Percentiles rank a stretch among this genome's conserved stretches.
phyloP scores from a whole-genome alignment of 176 grass and related monocot genomes.

The Cenchrus purpureus region DNA sequence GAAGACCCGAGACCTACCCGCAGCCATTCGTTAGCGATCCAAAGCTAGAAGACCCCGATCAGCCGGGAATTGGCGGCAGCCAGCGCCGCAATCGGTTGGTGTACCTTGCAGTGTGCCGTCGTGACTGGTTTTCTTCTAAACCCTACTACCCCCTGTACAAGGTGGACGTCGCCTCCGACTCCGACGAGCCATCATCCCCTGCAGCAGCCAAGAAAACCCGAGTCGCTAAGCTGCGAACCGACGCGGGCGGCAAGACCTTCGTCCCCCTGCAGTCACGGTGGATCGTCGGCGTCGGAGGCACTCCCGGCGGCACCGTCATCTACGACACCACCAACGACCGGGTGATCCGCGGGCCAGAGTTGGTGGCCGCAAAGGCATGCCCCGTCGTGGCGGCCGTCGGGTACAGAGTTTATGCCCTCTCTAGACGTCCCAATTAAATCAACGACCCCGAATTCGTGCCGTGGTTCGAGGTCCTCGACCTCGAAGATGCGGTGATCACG shows the following conservation, averaged over 20 bases:
- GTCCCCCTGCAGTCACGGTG: constrained; percentile 2
- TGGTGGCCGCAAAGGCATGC: background rate
- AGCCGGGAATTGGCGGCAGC: background rate
- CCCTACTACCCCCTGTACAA: background rate
- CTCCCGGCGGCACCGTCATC: background rate
- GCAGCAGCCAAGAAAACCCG: background rate
- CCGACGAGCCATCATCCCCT: background rate
- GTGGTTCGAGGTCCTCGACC: background rate
- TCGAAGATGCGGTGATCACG: background rate
- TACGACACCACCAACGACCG: background rate
- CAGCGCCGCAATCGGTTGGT: background rate
- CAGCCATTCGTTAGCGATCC: constrained; percentile 4
- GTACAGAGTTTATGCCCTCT: constrained; percentile 1
- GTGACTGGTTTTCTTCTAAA: background rate
- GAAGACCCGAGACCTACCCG: background rate
- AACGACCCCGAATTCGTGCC: background rate
- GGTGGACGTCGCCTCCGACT: background rate
- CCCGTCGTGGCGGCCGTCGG: constrained; percentile 1
- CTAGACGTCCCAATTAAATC: background rate
- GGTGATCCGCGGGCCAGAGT: constrained; percentile 6
- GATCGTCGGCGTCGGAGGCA: constrained; percentile 22
- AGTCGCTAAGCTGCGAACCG: background rate
- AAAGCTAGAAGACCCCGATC: background rate
- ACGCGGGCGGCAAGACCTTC: background rate
- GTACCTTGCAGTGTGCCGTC: background rate